A percentile compares a stretch with the other conserved stretches of the same genome.
Conservation (phyloP, 495 filamentous ascomycete genomes). For the Xylaria bambusicola region DNA sequence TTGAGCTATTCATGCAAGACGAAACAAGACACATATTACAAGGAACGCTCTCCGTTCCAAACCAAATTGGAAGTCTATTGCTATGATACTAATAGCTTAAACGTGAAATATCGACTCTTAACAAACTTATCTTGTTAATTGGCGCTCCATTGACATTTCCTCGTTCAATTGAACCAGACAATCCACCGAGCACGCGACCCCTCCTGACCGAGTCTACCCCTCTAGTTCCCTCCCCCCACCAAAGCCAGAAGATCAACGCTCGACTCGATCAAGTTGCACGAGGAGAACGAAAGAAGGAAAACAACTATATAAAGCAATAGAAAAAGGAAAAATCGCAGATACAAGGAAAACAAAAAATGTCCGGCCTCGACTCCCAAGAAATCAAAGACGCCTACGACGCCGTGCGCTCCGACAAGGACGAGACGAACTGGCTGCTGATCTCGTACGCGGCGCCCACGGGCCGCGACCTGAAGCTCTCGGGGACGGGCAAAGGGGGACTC, state of each 20-base stretch:
- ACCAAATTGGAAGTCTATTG: neutral
- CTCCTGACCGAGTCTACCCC: neutral
- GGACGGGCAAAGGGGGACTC: slow-evolving; percentile 54
- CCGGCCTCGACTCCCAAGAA: slow-evolving; percentile 47
- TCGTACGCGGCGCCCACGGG: slow-evolving; percentile 50
- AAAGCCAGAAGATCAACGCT: neutral
- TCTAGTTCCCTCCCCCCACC: slow-evolving; percentile 6
- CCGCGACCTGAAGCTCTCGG: slow-evolving; percentile 48
- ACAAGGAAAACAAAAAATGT: slow-evolving; percentile 35
- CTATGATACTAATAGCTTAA: neutral
- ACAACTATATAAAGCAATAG: neutral
- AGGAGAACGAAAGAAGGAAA: neutral
- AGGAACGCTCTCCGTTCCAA: neutral
- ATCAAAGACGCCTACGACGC: slow-evolving; percentile 51
- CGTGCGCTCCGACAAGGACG: slow-evolving; percentile 57
- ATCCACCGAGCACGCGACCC: slow-evolving; percentile 5
- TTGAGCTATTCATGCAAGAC: slow-evolving; percentile 11
- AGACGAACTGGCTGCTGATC: slow-evolving; percentile 59
- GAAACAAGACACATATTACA: neutral
- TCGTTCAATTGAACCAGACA: neutral
- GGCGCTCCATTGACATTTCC: neutral
- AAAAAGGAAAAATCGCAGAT: neutral
- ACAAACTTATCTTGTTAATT: neutral
- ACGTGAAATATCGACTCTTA: neutral
- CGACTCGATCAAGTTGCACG: neutral